Base-by-base conservation (phyloP, 2,329 filamentous ascomycete genomes). In the Periconia sp. region DNA sequence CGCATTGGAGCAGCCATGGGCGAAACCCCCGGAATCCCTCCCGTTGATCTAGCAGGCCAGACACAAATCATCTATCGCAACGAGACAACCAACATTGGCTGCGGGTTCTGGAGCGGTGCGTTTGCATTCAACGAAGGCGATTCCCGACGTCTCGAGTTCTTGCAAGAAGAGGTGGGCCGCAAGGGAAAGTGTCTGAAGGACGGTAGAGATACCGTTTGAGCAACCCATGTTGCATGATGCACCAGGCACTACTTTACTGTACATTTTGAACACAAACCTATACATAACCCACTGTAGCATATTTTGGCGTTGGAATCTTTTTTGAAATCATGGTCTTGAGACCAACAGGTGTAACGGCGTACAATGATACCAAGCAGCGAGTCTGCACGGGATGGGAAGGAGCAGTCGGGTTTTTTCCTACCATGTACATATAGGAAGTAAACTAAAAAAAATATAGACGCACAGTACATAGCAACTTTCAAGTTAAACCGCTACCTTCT, bases 91-190 rank as follows among this genome's bases (percentile, higher is more conserved):
- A 71, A 71, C 34, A 70, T 71, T 22, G 65, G 58, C 30, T 71
- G 68, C 49, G 72, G 72, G 0, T 72, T 71, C 41, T 69, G 72
- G 63, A 67, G 59, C 37, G 64, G 64, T 17, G 59, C 57, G 4
- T 71, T 73, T 32, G 43, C 56, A 3, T 73, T 69, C 34, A 61
- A 66, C 2, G 52, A 66, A 1, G 57, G 61, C 35, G 57, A 70
- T 24, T 39, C 36, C 11, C 46, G 63, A 4, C 60, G 59, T 9
- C 48, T 74, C 6, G 49, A 56, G 6, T 70, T 58, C 28, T 43
- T 74, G 37, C 61, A 60, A 36, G 59, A 72, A 48, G 59, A 68
- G 10, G 70, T 73, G 1, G 70, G 68, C 3, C 51, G 62, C 11
- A 55, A 69, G 39, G 71, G 71, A 5, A 54, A 51, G 26, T 74